Evolutionary conservation across 2,329 filamentous ascomycete genomes (phyloP).

Genomic region (Phyllosticta capitalensis): DNA sequence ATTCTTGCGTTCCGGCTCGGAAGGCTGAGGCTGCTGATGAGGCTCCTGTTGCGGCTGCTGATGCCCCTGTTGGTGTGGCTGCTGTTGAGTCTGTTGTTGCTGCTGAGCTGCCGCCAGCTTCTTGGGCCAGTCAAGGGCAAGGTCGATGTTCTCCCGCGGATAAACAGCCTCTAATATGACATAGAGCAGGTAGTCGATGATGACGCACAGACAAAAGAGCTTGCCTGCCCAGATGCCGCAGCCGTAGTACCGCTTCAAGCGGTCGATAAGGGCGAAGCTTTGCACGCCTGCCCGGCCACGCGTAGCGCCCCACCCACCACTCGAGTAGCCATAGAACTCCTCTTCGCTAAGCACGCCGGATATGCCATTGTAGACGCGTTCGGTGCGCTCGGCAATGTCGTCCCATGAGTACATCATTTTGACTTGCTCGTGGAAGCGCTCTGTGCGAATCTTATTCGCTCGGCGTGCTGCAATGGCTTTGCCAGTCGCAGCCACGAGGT

Average conservation of each 20-base stretch:
- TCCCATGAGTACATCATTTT: constrained; percentile 99
- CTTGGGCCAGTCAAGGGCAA: constrained; percentile 84
- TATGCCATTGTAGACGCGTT: constrained; percentile 91
- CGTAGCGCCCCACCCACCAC: constrained; percentile 59
- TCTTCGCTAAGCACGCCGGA: constrained; percentile 75
- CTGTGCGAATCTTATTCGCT: constrained; percentile 78
- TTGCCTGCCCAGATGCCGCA: constrained; percentile 99
- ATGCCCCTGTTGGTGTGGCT: background rate
- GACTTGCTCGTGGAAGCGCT: constrained; percentile 92
- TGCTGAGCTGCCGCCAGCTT: constrained; percentile 40
- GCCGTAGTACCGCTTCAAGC: constrained; percentile 91
- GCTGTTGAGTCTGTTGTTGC: background rate
- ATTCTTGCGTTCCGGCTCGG: background rate
- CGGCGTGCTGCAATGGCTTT: constrained; percentile 80
- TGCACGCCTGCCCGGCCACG: constrained; percentile 61
- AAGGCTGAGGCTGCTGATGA: background rate
- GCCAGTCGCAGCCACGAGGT: constrained; percentile 80
- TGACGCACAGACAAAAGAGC: constrained; percentile 86
- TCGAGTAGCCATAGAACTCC: constrained; percentile 78
- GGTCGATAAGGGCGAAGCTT: constrained; percentile 87
- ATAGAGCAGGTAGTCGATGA: constrained; percentile 89
- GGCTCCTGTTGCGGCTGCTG: background rate
- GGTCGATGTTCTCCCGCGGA: constrained; percentile 76
- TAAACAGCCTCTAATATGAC: constrained; percentile 80
- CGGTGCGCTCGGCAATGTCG: constrained; percentile 86